Evolutionary conservation across 129 eudicot species (phyloP), one percentile per base, ranked within the genome.

Genomic region (Pittosporum tobira): DNA sequence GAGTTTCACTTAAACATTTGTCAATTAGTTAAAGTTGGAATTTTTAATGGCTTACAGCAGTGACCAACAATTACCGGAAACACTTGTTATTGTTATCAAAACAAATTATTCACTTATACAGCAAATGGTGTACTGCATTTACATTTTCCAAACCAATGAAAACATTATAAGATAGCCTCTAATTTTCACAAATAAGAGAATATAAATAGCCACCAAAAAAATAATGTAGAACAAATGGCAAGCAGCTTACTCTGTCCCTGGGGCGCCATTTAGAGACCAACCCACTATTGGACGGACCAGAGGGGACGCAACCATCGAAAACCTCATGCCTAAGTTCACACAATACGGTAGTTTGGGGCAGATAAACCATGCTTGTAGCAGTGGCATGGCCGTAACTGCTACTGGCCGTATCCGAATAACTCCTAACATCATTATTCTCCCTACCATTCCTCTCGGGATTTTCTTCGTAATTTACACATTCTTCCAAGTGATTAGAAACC

Each of bases 231-330:
- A 27, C 13, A 16, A 38, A 46, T 1, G 47, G 25, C 6, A 27
- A 54, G 25, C 44, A 55, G 44, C 46, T 77, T 75, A 91, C 99
- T 66, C 99, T 77, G 56, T 91, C 99, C 47, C 71, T 80, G 13
- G 96, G 94, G 42, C 90, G 72, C 99, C 99, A 91, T 65, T 87
- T 91, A 3, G 99, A 87, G 42, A 91, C 96, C 74, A 83, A 52
- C 13, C 94, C 96, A 48, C 76, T 76, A 36, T 91, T 84, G 2
- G 84, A 73, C 12, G 99, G 99, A 10, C 99, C 96, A 10, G 94
- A 69, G 1, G 94, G 85, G 1, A 77, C 46, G 26, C 77, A 63
- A 13, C 51, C 99, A 67, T 87, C 96, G 34, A 86, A 91, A 1
- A 77, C 90, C 51, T 91, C 94, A 38, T 91, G 96, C 26, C 99